phyloP scores from a whole-genome alignment of 2,329 filamentous ascomycete genomes.

The Aspergillus unguis region DNA sequence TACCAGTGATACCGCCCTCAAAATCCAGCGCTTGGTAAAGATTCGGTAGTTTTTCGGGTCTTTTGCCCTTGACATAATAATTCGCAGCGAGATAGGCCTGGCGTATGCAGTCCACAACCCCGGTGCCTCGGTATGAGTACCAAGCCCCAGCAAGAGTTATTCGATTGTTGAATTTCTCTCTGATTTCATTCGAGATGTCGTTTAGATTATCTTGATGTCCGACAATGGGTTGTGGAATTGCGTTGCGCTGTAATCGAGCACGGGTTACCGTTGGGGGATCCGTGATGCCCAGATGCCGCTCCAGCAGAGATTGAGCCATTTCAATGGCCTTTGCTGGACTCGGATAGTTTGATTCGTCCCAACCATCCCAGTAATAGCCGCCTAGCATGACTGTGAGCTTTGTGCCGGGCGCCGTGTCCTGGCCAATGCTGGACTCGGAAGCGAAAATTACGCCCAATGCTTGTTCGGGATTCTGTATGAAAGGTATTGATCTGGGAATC shows the following conservation, averaged over 20 bases:
- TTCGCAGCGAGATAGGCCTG: constrained; percentile 54
- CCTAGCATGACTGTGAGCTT: constrained; percentile 94
- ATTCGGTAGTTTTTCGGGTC: background rate
- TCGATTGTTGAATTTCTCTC: constrained; percentile 56
- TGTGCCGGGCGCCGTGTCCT: constrained; percentile 62
- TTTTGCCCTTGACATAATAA: constrained; percentile 31
- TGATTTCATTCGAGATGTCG: constrained; percentile 54
- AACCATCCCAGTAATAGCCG: constrained; percentile 82
- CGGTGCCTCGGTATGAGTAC: constrained; percentile 44
- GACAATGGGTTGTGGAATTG: constrained; percentile 86
- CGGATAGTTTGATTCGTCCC: constrained; percentile 54
- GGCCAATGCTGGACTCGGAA: constrained; percentile 60
- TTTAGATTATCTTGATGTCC: constrained; percentile 67
- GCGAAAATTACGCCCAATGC: constrained; percentile 93
- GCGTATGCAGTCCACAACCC: constrained; percentile 55
- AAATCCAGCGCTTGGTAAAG: background rate
- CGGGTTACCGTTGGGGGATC: constrained; percentile 59
- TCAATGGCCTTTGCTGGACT: constrained; percentile 61
- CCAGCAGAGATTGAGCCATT: constrained; percentile 68
- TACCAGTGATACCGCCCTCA: too few species aligned
- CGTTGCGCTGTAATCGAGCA: constrained; percentile 63
- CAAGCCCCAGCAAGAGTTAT: constrained; percentile 62
- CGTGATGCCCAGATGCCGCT: constrained; percentile 70
- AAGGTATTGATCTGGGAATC: constrained; percentile 70
- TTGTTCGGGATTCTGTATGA: constrained; percentile 72